Evolutionary conservation across 2,329 filamentous ascomycete species (phyloP).

Genomic region (Cladosporium sp.): DNA sequence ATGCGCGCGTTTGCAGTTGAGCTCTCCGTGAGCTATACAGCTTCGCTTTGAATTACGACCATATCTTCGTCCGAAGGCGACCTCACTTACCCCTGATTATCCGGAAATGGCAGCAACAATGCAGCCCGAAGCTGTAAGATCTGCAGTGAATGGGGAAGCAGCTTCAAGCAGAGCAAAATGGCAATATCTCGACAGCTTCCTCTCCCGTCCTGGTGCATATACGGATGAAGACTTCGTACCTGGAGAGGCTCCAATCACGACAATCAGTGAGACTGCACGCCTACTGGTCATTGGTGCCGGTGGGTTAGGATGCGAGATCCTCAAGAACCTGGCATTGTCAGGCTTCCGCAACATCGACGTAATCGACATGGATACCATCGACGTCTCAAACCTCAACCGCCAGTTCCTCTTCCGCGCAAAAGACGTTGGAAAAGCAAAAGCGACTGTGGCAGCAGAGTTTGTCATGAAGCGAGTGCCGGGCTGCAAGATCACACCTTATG

Average conservation of each 20-base stretch:
- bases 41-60: background rate
- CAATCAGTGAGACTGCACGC: conserved; percentile 62
- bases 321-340: conserved; percentile 92
- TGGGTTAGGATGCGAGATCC: conserved; percentile 89
- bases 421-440: conserved; percentile 91
- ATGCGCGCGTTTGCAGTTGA: background rate
- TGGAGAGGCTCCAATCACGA: conserved; percentile 49
- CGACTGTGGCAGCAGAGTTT: conserved; percentile 85
- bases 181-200: conserved; percentile 78
- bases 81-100: background rate
- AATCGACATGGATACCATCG: conserved; percentile 99
- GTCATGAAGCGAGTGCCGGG: conserved; percentile 86
- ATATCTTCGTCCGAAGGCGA: background rate
- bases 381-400: conserved; percentile 95
- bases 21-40: background rate
- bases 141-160: conserved; percentile 32
- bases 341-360: conserved; percentile 97
- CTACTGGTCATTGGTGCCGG: conserved; percentile 70
- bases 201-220: conserved; percentile 74
- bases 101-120: conserved; percentile 20
- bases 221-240: conserved; percentile 57
- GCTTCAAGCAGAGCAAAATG: conserved; percentile 34
- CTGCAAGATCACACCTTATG: conserved; percentile 89
- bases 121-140: conserved; percentile 16
- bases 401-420: conserved; percentile 91